Evolutionary conservation across 1,284 basidiomycete genomes (phyloP).

Genomic region (Moesziomyces aphidis): DNA sequence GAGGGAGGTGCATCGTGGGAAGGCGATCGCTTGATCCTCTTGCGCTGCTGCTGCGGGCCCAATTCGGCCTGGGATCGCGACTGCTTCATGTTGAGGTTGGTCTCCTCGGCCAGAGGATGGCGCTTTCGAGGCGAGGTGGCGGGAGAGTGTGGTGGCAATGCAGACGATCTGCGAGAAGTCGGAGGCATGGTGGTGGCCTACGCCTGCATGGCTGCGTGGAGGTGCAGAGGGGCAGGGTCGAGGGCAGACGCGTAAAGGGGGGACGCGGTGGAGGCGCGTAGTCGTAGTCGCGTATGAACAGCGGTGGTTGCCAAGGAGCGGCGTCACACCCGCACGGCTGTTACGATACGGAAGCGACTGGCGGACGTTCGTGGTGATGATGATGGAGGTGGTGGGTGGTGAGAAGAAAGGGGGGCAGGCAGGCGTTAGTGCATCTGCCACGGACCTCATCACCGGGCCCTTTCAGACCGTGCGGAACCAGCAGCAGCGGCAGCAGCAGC

Average conservation of each 20-base stretch:
- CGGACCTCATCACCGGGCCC: neutral
- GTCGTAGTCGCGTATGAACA: no score
- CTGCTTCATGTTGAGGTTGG: conserved; percentile 26
- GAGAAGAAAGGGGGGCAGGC: neutral
- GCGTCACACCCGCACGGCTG: neutral
- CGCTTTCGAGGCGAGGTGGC: neutral
- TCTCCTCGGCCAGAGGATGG: conserved; percentile 18
- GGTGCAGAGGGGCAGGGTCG: neutral
- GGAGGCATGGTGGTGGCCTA: neutral
- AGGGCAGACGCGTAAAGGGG: neutral
- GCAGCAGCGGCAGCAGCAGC: neutral
- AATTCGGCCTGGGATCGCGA: conserved; percentile 17
- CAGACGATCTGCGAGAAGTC: neutral
- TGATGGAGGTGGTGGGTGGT: neutral
- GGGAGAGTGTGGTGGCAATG: neutral
- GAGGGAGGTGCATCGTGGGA: conserved; percentile 8
- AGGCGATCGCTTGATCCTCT: conserved; percentile 27
- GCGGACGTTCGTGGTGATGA: neutral
- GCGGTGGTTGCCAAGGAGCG: no score
- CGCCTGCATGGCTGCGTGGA: neutral
- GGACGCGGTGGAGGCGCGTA: no score
- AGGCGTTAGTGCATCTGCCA: neutral
- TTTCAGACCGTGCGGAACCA: neutral
- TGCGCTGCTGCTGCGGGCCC: conserved; percentile 3
- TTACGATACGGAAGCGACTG: neutral